Evolutionary conservation across 1,284 basidiomycete genomes (phyloP).

Genomic region (Trichosporon ovoides): DNA sequence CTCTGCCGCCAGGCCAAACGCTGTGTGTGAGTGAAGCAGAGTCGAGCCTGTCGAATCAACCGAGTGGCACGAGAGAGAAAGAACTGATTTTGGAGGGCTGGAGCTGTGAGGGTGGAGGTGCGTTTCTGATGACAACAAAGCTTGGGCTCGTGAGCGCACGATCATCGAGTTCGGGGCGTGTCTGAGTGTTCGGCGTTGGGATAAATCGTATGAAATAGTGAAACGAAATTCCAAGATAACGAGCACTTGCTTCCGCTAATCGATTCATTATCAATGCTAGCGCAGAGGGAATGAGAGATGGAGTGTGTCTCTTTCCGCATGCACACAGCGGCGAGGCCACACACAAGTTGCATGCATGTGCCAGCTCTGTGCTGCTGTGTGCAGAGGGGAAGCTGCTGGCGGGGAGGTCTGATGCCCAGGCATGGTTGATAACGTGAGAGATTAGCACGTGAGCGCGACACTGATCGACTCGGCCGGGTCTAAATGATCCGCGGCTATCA

Average conservation of each 20-base stretch:
- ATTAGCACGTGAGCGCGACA: no score
- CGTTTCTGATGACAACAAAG: neutral
- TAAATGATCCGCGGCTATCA: slow-evolving; percentile 4
- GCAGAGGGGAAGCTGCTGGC: no score
- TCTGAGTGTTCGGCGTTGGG: neutral
- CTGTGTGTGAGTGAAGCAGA: neutral
- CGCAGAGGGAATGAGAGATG: no score
- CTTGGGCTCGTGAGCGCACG: neutral
- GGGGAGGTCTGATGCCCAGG: no score
- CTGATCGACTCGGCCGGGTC: slow-evolving; percentile 3
- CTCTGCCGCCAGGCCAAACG: slow-evolving; percentile 22
- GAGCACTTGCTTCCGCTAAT: no score
- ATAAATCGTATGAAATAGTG: neutral
- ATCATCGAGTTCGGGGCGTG: slow-evolving; percentile 1
- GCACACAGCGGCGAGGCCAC: no score
- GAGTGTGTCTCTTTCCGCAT: no score
- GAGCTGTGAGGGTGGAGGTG: neutral
- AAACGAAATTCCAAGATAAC: neutral
- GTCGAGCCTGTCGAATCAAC: neutral
- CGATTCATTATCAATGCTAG: no score
- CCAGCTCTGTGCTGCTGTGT: no score
- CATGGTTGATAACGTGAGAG: no score
- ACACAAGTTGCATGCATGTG: no score
- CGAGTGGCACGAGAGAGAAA: neutral
- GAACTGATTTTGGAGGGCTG: neutral